Percentiles rank a stretch among this genome's conserved stretches.
Conservation (phyloP, 2,329 filamentous ascomycete species). For the Neonectria ditissima region DNA sequence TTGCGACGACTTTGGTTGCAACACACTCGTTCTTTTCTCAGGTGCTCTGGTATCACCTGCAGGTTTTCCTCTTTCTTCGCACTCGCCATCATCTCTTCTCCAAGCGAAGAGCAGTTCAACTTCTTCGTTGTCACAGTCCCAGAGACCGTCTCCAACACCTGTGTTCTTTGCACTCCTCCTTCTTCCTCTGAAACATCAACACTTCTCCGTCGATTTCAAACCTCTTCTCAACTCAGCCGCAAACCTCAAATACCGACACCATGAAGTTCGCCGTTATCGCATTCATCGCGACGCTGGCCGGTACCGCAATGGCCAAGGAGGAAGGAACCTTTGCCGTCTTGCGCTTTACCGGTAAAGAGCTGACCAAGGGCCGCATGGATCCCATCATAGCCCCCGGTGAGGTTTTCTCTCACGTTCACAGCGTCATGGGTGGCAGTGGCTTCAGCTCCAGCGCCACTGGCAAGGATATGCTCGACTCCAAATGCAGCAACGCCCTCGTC, state of each 20-base stretch:
- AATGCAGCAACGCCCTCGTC: constrained; percentile 78
- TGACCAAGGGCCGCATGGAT: constrained; percentile 73
- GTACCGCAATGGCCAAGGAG: constrained; percentile 55
- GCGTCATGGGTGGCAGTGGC: constrained; percentile 76
- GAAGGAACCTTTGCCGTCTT: constrained; percentile 74
- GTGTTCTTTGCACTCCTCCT: constrained; percentile 24
- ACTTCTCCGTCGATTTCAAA: constrained; percentile 15
- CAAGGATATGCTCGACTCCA: constrained; percentile 67
- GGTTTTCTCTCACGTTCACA: constrained; percentile 74
- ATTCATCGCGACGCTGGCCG: constrained; percentile 54
- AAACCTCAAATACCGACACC: constrained; percentile 18
- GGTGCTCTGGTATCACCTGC: constrained; percentile 53
- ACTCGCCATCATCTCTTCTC: constrained; percentile 27
- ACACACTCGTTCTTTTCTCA: constrained; percentile 45
- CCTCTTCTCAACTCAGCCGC: not conserved
- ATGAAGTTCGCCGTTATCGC: constrained; percentile 53
- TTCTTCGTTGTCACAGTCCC: constrained; percentile 41
- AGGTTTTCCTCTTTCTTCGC: constrained; percentile 27
- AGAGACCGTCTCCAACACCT: constrained; percentile 35
- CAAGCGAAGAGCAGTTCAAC: constrained; percentile 23
- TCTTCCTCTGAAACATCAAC: constrained; percentile 10
- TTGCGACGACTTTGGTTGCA: constrained; percentile 35
- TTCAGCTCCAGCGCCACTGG: constrained; percentile 74
- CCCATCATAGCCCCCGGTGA: constrained; percentile 74
- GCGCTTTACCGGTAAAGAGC: constrained; percentile 74